Conservation (phyloP, 352 stramenopile species). For the Globisporangium echinulatum region DNA sequence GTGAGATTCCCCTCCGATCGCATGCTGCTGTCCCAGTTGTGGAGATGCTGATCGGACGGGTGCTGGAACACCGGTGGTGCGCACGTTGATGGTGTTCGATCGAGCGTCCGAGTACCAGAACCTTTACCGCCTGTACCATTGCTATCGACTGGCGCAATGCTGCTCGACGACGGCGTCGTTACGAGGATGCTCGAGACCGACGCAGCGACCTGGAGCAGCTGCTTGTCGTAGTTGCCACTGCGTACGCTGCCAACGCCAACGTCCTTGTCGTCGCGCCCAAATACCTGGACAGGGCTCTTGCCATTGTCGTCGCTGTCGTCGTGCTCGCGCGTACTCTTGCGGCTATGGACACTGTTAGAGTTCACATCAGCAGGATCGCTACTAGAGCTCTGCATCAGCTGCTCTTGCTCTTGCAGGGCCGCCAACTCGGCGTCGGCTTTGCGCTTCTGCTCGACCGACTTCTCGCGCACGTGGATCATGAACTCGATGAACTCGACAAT, state of each 20-base stretch:
- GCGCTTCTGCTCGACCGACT: constrained; percentile 45
- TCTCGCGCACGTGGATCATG: constrained; percentile 77
- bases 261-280: constrained; percentile 8
- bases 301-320: constrained; percentile 9
- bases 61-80: not conserved
- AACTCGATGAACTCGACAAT: constrained; percentile 86
- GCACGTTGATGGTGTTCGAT: too few relatives aligned
- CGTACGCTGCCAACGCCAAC: not conserved
- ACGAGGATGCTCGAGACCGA: constrained; percentile 18
- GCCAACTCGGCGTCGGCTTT: constrained; percentile 8
- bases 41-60: constrained; percentile 5
- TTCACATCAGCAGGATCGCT: not conserved
- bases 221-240: constrained; percentile 13
- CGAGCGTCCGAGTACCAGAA: too few relatives aligned
- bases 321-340: not conserved
- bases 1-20: constrained; percentile 11
- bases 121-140: too few relatives aligned
- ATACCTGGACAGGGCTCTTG: constrained; percentile 11
- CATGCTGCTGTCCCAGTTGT: constrained; percentile 10
- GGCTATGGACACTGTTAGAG: not conserved
- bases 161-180: constrained; percentile 8
- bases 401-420: constrained; percentile 12
- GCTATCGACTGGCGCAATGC: not conserved
- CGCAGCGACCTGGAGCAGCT: constrained; percentile 9
- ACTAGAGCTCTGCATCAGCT: too few relatives aligned